Conservation (phyloP, 2,329 filamentous ascomycete genomes). For the Fusarium foetens region DNA sequence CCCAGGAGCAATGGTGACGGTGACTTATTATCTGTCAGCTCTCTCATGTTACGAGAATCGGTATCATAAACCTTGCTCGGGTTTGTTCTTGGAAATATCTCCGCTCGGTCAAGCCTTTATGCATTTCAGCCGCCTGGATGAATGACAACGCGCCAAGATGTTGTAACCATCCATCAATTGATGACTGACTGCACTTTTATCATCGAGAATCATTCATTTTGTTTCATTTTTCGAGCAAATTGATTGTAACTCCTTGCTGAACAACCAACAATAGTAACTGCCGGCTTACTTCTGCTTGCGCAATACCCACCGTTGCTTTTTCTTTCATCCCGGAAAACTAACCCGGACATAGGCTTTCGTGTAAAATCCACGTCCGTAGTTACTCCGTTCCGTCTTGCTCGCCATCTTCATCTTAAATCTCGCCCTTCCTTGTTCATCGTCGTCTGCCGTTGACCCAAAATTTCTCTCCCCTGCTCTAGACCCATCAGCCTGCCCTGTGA, state of each 20-base stretch:
- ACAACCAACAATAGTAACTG: slow-evolving; percentile 6
- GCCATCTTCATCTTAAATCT: slow-evolving; percentile 38
- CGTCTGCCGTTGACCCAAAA: slow-evolving; percentile 21
- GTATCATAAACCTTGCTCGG: slow-evolving; percentile 11
- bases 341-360: slow-evolving; percentile 14
- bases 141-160: slow-evolving; percentile 14
- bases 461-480: slow-evolving; percentile 26
- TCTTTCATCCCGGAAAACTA: slow-evolving; percentile 19
- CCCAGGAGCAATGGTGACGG: not conserved
- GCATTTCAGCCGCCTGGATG: slow-evolving; percentile 17
- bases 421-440: slow-evolving; percentile 18
- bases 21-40: slow-evolving; percentile 15
- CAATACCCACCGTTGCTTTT: slow-evolving; percentile 22
- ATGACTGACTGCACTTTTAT: not conserved
- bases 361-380: slow-evolving; percentile 20
- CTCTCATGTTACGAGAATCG: not conserved
- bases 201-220: slow-evolving; percentile 13
- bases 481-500: slow-evolving; percentile 30
- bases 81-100: slow-evolving; percentile 32
- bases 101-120: slow-evolving; percentile 22
- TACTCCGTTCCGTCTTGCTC: slow-evolving; percentile 22
- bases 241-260: slow-evolving; percentile 3
- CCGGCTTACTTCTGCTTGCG: slow-evolving; percentile 6
- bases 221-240: slow-evolving; percentile 20
- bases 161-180: not conserved